A percentile compares a stretch with the other conserved stretches of the same genome.
Conservation (phyloP, 2,329 filamentous ascomycete species). For the Orbilia quercus region DNA sequence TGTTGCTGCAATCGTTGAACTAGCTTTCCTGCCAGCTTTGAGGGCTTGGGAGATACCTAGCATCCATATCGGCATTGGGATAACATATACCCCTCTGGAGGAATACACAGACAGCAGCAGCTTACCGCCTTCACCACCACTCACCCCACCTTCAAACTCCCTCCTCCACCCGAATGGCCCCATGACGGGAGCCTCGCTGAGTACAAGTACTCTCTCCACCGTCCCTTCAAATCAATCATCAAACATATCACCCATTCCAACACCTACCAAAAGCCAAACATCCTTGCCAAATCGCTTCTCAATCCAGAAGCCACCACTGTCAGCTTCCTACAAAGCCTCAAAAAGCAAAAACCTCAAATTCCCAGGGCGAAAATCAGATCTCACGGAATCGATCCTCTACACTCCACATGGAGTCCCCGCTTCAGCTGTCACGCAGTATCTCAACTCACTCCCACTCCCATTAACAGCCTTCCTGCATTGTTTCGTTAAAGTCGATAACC, state of each 20-base stretch:
- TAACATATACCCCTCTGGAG: conserved; percentile 62
- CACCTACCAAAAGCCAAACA: conserved; percentile 48
- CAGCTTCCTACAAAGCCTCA: conserved; percentile 15
- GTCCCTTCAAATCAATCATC: conserved; percentile 36
- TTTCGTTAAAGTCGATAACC: conserved; percentile 50
- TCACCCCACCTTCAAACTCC: conserved; percentile 25
- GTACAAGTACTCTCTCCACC: conserved; percentile 53
- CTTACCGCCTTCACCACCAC: conserved; percentile 36
- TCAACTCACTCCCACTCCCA: conserved; percentile 38
- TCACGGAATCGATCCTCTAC: conserved; percentile 49
- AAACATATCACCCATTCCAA: background rate
- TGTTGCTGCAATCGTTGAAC: conserved; percentile 47
- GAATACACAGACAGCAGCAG: conserved; percentile 33
- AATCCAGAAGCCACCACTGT: background rate
- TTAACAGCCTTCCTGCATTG: conserved; percentile 51
- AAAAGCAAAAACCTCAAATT: conserved; percentile 36
- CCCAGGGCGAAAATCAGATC: conserved; percentile 27
- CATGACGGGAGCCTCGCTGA: conserved; percentile 27
- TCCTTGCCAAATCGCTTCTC: conserved; percentile 21
- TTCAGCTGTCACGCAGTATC: conserved; percentile 41
- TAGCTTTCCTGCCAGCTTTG: conserved; percentile 56
- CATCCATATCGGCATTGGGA: conserved; percentile 58
- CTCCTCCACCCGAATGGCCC: conserved; percentile 25
- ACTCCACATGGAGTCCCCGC: conserved; percentile 55
- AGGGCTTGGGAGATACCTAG: conserved; percentile 58